Evolutionary conservation across 257 asterid genomes (phyloP).

Genomic region (Solanum commersonii): DNA sequence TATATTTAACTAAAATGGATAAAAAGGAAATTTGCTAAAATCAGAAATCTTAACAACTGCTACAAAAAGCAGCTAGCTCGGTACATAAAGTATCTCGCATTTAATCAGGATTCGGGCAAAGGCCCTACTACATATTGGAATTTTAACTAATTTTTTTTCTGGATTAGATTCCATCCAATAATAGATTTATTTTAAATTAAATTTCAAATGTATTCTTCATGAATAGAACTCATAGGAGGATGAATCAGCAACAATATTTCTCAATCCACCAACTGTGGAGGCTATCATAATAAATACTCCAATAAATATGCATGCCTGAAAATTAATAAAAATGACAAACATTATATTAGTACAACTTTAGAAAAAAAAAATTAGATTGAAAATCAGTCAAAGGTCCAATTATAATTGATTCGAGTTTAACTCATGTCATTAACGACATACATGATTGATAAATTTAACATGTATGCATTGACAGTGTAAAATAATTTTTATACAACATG

Average conservation of each 20-base stretch:
- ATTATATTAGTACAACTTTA: background rate
- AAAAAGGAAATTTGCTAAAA: background rate
- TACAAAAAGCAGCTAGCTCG: background rate
- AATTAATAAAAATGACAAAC: background rate
- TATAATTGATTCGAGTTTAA: background rate
- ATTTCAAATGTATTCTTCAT: conserved; percentile 5
- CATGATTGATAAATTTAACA: background rate
- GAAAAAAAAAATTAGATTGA: background rate
- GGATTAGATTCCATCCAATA: background rate
- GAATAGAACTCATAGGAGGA: conserved; percentile 68
- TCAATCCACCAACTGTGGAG: conserved; percentile 73
- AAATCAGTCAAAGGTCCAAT: background rate
- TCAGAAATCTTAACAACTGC: background rate
- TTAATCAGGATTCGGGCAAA: background rate
- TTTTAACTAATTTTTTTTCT: background rate
- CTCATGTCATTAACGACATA: background rate
- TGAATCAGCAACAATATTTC: conserved; percentile 67
- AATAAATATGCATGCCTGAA: conserved; percentile 47
- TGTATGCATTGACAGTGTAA: background rate
- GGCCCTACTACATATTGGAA: background rate
- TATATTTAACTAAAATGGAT: background rate
- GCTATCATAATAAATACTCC: conserved; percentile 70
- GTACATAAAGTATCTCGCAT: background rate
- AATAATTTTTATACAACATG: background rate
- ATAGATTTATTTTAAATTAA: background rate